A percentile compares a stretch with the other conserved stretches of the same genome.
Conservation (phyloP, 495 filamentous ascomycete species). For the Podospora australis region DNA sequence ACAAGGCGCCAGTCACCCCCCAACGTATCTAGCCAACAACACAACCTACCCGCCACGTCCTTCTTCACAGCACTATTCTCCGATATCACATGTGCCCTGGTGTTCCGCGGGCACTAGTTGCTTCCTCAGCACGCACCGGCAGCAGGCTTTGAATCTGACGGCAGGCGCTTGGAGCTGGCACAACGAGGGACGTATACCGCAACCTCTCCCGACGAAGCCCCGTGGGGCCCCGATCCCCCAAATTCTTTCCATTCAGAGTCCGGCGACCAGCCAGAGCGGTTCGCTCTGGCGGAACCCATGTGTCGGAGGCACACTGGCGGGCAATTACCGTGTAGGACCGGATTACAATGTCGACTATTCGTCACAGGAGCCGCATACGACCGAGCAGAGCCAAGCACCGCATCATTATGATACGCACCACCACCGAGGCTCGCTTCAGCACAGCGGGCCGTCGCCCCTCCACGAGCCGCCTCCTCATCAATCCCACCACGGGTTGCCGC, state of each 20-base stretch:
- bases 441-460: conserved; percentile 35
- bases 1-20: background rate
- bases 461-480: conserved; percentile 38
- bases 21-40: conserved; percentile 4
- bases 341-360: conserved; percentile 60
- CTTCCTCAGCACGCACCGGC: conserved; percentile 3
- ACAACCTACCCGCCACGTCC: conserved; percentile 21
- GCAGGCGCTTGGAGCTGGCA: conserved; percentile 7
- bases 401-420: conserved; percentile 49
- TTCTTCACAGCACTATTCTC: conserved; percentile 16
- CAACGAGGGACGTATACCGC: conserved; percentile 8
- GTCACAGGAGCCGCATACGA: conserved; percentile 52
- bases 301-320: conserved; percentile 60
- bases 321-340: conserved; percentile 53
- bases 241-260: conserved; percentile 49
- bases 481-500: conserved; percentile 43
- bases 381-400: conserved; percentile 45
- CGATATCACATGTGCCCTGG: conserved; percentile 34
- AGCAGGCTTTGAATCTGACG: conserved; percentile 4
- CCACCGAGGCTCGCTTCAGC: conserved; percentile 42
- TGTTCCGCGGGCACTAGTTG: conserved; percentile 21
- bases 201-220: conserved; percentile 30
- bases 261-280: conserved; percentile 62
- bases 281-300: conserved; percentile 70
- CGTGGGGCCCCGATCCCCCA: conserved; percentile 40